These are phyloP conservation scores for Aureobasidium musti DNA, from an alignment of 2,329 filamentous ascomycete species.

Conservation along the genomic window DNA sequence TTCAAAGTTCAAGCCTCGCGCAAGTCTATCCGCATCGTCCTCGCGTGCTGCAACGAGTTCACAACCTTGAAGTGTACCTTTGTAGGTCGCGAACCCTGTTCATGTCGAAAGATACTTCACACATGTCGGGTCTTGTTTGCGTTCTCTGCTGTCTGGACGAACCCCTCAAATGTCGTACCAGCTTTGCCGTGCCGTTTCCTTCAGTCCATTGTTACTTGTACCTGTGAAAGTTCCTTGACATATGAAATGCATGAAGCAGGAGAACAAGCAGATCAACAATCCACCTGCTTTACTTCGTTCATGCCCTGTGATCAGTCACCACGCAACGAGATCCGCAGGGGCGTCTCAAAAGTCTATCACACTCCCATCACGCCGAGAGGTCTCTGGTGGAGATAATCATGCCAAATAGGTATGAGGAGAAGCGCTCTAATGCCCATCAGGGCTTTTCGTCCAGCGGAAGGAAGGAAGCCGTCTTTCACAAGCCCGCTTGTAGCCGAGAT, in stretches of 20 bases:
- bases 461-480: not conserved
- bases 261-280: not conserved
- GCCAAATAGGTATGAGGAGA: not conserved
- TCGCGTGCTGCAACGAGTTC: not conserved
- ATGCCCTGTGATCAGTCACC: not conserved
- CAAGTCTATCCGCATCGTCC: not conserved
- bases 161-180: not conserved
- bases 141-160: not conserved
- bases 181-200: constrained; percentile 7
- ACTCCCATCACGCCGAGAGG: not conserved
- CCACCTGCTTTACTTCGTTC: not conserved
- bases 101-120: not conserved
- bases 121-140: not conserved
- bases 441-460: not conserved
- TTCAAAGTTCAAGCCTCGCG: constrained; percentile 6
- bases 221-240: not conserved
- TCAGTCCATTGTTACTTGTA: not conserved
- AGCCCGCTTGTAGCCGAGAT: not conserved
- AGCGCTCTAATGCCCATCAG: not conserved
- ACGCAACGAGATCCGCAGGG: not conserved
- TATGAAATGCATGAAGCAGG: not conserved
- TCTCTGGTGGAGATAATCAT: not conserved
- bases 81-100: not conserved
- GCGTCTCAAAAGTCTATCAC: not conserved
- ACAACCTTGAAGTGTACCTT: not conserved